phyloP scores from a whole-genome alignment of 345 rosid species.

The Trapa bicornis region DNA sequence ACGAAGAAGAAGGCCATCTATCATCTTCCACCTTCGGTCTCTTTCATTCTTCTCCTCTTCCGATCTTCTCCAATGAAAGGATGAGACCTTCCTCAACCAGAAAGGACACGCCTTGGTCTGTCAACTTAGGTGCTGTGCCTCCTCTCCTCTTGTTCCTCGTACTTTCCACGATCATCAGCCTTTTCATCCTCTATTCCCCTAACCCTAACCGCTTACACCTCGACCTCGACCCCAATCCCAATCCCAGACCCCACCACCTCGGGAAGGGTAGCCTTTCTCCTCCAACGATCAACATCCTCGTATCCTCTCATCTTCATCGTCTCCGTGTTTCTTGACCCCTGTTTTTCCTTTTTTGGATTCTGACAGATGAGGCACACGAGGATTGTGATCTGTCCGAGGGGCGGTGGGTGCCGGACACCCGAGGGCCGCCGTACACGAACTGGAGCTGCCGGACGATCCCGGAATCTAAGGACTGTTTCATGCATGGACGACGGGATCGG shows the following conservation, averaged over 20 bases:
- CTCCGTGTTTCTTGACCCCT: not conserved
- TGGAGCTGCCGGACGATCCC: constrained; percentile 64
- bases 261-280: constrained; percentile 10
- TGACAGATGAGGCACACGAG: constrained; percentile 9
- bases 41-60: not conserved
- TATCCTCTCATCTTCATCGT: not conserved
- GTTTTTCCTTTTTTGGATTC: not conserved
- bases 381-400: constrained; percentile 56
- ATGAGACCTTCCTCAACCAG: constrained; percentile 11
- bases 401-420: constrained; percentile 48
- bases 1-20: too few relatives aligned
- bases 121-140: constrained; percentile 19
- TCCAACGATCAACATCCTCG: not conserved
- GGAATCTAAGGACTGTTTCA: constrained; percentile 55
- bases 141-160: constrained; percentile 34
- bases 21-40: not conserved
- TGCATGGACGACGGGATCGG: constrained; percentile 48
- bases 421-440: constrained; percentile 45
- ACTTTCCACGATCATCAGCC: constrained; percentile 36
- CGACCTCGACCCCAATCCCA: constrained; percentile 9
- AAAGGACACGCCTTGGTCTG: constrained; percentile 20
- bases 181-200: constrained; percentile 42
- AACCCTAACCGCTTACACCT: constrained; percentile 40
- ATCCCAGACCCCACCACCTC: constrained; percentile 13
- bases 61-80: not conserved